Base-by-base conservation (phyloP, 2,329 filamentous ascomycete species). In the Rutstroemia sp. region DNA sequence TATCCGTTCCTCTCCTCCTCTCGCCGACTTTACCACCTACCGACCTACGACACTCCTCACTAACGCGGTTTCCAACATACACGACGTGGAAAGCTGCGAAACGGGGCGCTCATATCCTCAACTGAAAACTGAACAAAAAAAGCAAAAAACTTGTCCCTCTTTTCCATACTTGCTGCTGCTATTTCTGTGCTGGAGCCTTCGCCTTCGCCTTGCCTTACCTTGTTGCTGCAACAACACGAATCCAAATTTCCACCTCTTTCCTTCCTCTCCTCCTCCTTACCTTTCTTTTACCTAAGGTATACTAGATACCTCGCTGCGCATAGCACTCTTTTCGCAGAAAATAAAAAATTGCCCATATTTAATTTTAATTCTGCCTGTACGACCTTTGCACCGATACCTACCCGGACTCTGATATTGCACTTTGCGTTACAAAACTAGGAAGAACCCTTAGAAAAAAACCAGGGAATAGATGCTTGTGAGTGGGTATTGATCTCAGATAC, bases 401-500 rank as follows among this genome's bases (percentile, higher is more conserved):
- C 23, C 25, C 39, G 16, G 39, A 41, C 39, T 41, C 23, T 23
- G 39, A 50, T 55, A n/a, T 50, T 49, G 27, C 39, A 42, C 34
- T 44, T 25, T 23, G 25, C 45, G 27, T 9, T 54, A 37, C 52
- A 54, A 25, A 49, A 50, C 52, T 55, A 55, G 52, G 52, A 55
- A 55, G 52, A 50, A 55, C 52, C 46, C 52, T 55, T 55, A 44
- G 19, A 55, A 44, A 34, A 16, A 45, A 19, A 44, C 19, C 52
- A 55, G 46, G 52, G 46, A 55, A 44, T 55, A 50, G 18, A 55
- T 50, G 52, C 46, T 55, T 44, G 34, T 37, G 25, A 34, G 52
- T 55, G 52, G 52, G 27, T 50, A 55, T 42, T 55, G 52, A 55
- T 55, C 52, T 55, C 46, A 55, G 39, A 21, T 50, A 55, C 38